These are phyloP conservation scores for Tuber calosporum DNA, from an alignment of 495 filamentous ascomycete genomes.

Conservation along the genomic window DNA sequence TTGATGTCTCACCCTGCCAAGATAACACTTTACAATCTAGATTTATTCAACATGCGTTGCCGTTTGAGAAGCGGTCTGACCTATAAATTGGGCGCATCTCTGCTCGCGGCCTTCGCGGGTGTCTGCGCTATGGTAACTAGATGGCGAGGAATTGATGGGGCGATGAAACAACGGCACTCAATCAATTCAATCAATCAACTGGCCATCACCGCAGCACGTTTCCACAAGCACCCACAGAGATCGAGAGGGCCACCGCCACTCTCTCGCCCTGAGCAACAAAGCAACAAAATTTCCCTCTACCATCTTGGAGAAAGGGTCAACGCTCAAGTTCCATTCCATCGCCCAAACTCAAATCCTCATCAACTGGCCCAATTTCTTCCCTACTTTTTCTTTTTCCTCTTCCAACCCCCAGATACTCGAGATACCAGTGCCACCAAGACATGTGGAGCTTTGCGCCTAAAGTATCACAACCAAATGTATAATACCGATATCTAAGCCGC, in stretches of 20 bases:
- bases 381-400: too few relatives aligned
- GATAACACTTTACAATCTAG: background rate
- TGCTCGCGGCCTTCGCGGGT: background rate
- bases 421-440: too few relatives aligned
- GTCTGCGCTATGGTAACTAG: background rate
- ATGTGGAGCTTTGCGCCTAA: background rate
- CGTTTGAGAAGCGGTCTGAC: background rate
- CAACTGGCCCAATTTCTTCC: too few relatives aligned
- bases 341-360: background rate
- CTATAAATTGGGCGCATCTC: background rate
- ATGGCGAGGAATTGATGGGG: background rate
- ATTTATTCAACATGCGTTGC: background rate
- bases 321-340: slow-evolving; percentile 1
- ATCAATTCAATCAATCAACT: background rate
- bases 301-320: background rate
- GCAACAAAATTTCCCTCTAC: background rate
- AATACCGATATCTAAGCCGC: background rate
- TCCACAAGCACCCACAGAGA: background rate
- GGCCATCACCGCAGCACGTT: background rate
- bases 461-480: background rate
- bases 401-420: slow-evolving; percentile 1
- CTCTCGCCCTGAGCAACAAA: background rate
- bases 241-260: background rate
- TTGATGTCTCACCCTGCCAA: background rate
- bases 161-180: background rate